Conservation (phyloP, 1,284 basidiomycete genomes). For the Boletellus deceptivus region DNA sequence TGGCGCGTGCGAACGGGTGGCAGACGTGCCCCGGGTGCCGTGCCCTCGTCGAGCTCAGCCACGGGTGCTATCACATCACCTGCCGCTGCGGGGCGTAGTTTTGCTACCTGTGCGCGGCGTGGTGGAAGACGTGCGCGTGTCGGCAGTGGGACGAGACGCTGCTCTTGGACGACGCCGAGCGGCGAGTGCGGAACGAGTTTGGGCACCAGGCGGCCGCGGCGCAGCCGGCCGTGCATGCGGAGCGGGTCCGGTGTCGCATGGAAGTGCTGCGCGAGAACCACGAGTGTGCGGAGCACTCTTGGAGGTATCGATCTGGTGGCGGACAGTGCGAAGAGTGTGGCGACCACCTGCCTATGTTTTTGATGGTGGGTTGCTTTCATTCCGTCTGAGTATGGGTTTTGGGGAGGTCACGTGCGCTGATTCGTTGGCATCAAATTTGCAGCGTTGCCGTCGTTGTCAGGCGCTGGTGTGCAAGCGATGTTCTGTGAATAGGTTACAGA, state of each 20-base stretch:
- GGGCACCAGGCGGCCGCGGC: constrained; percentile 9
- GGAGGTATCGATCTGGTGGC: constrained; percentile 29
- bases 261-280: constrained; percentile 30
- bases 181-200: constrained; percentile 29
- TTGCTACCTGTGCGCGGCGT: constrained; percentile 42
- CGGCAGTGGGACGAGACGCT: constrained; percentile 39
- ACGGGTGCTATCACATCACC: constrained; percentile 46
- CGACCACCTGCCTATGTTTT: constrained; percentile 22
- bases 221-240: constrained; percentile 15
- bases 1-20: constrained; percentile 37
- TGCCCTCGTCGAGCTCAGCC: constrained; percentile 40
- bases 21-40: constrained; percentile 43
- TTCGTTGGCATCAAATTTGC: neutral
- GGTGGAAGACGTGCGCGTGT: constrained; percentile 42
- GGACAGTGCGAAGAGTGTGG: constrained; percentile 36
- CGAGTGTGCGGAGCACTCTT: constrained; percentile 29
- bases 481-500: constrained; percentile 27
- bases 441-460: constrained; percentile 36
- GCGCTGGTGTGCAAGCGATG: constrained; percentile 33
- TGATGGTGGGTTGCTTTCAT: constrained; percentile 30
- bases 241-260: constrained; percentile 19
- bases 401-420: neutral
- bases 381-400: neutral
- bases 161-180: constrained; percentile 34
- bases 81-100: constrained; percentile 44